A percentile compares a stretch with the other conserved stretches of the same genome.
These are phyloP conservation scores for Cryptosporidium andersoni DNA, from an alignment of 169 alveolate species.

Conservation along the genomic window DNA sequence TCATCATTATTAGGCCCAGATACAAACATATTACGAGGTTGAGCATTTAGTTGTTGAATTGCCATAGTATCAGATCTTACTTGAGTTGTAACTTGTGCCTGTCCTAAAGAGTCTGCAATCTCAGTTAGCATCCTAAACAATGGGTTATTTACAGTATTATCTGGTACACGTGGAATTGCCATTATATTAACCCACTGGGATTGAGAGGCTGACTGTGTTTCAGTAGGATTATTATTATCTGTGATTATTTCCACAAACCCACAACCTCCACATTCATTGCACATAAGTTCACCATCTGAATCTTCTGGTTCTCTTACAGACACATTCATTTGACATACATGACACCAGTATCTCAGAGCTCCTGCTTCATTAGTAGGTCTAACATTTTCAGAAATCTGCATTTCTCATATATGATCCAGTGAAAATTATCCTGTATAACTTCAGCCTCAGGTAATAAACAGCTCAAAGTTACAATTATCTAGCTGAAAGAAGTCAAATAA, in stretches of 20 bases:
- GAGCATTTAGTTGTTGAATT: no score
- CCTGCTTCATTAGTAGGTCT: not conserved
- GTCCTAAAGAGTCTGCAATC: constrained; percentile 21
- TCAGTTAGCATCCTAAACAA: constrained; percentile 51
- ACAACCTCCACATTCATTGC: constrained; percentile 26
- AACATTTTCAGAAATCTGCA: constrained; percentile 4
- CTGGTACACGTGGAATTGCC: constrained; percentile 15
- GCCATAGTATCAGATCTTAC: no score
- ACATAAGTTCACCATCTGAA: constrained; percentile 39
- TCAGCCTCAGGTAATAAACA: no score
- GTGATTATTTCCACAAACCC: constrained; percentile 57
- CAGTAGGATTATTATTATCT: constrained; percentile 1
- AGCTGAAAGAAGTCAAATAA: no score
- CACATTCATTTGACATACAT: constrained; percentile 45
- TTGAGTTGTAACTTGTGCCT: not conserved
- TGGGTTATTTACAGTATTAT: not conserved
- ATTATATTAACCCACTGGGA: constrained; percentile 46
- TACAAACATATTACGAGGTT: no score
- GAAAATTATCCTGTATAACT: no score
- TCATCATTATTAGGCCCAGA: not conserved
- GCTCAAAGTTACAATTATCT: no score
- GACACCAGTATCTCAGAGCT: constrained; percentile 36
- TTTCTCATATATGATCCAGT: not conserved
- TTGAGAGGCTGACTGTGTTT: constrained; percentile 1
- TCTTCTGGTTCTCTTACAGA: not conserved